Evolutionary conservation across 2,329 filamentous ascomycete genomes (phyloP), one percentile per base, ranked within the genome.

Genomic region (Stagonosporopsis cucurbitacearum): DNA sequence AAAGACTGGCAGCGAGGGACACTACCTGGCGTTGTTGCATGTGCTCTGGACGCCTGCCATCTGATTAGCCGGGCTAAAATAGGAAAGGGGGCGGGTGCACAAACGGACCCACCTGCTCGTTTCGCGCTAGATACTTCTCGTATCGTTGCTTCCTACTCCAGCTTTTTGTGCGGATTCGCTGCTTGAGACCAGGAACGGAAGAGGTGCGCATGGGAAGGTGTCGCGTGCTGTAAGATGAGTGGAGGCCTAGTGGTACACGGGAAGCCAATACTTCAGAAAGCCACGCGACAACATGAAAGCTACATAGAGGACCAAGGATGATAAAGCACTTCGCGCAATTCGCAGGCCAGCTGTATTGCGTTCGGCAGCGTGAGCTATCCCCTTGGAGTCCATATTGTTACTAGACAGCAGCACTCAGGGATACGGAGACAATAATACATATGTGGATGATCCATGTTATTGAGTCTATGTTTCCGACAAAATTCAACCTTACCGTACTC

Each of bases 51-150:
- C 28, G 35, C 41, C 40, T 32, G 41, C 19, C 39, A 50, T 22
- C 41, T 42, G 41, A 47, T 51, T 51, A 56, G 30, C 53, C 42
- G 48, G 41, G 53, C 47, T 32, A 51, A 48, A 19, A 56, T 30
- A 51, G 53, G 53, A 51, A 56, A 51, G 37, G 47, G 40, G 42
- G 36, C 37, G 23, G 17, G 47, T 41, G 47, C 53, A 51, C 36
- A 36, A 51, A 51, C 53, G 53, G 53, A 22, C 53, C 53, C 42
- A 26, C 46, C 43, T 51, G 41, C 53, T 47, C 6, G 47, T 56
- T 56, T 51, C 32, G 47, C 42, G 42, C 53, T 56, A 56, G 53
- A 40, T 11, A 15, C 19, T 37, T 20, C 19, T 36, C 32, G 42
- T 51, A 51, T 56, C 47, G 12, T 12, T 39, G 23, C 25, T 39